These are phyloP conservation scores for Plasmodium chabaudi DNA, from an alignment of 169 alveolate genomes.

Conservation along the genomic window DNA sequence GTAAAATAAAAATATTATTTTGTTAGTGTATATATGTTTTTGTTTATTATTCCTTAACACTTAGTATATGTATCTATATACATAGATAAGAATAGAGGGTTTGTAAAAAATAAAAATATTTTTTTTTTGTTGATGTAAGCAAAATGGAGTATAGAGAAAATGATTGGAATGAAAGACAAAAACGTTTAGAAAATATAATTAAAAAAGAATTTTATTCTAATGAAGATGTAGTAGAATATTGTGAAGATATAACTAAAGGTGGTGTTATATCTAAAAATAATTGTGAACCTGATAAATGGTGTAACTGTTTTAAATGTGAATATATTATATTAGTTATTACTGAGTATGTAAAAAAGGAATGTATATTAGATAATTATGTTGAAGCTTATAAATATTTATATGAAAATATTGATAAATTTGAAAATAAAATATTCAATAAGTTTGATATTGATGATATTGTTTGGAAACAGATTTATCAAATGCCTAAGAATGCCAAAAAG, in stretches of 20 bases:
- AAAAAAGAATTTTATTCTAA: constrained; percentile 48
- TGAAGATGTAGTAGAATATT: not conserved
- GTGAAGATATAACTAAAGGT: constrained; percentile 22
- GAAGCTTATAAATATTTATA: constrained; percentile 37
- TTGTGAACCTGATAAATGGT: not conserved
- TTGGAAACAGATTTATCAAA: constrained; percentile 8
- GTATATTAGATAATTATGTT: constrained; percentile 41
- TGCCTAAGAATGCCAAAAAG: not conserved
- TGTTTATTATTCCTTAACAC: no score
- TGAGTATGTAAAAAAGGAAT: constrained; percentile 63
- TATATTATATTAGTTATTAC: constrained; percentile 40
- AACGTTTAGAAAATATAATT: constrained; percentile 45
- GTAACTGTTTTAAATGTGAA: constrained; percentile 44
- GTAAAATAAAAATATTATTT: no score
- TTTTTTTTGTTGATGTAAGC: not conserved
- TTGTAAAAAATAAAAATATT: no score
- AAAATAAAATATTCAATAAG: constrained; percentile 6
- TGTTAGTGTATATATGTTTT: no score
- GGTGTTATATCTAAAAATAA: constrained; percentile 41
- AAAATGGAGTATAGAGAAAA: constrained; percentile 6
- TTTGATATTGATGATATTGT: constrained; percentile 47
- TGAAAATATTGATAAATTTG: constrained; percentile 50
- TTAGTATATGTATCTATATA: no score
- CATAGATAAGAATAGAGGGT: no score
- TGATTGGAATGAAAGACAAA: constrained; percentile 50